Conservation (phyloP, 2,329 filamentous ascomycete genomes). For the Cryphonectria nitschkei region DNA sequence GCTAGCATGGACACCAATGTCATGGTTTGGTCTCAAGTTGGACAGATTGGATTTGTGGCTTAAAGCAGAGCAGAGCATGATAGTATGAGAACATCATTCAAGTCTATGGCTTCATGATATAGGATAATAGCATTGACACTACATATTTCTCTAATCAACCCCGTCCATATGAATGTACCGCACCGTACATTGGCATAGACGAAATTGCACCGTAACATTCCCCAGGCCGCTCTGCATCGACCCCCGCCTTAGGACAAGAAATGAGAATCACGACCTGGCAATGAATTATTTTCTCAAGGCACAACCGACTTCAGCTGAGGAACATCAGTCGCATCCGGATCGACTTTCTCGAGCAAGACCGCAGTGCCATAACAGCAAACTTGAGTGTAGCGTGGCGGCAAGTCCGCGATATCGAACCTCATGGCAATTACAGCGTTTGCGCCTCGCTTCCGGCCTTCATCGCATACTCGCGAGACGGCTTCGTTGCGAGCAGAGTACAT, state of each 20-base stretch:
- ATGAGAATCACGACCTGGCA: neutral
- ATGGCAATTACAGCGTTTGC: slow-evolving; percentile 64
- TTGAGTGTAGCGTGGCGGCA: slow-evolving; percentile 57
- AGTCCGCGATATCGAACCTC: slow-evolving; percentile 59
- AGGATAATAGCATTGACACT: neutral
- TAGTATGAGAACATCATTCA: neutral
- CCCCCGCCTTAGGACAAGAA: too few relatives aligned
- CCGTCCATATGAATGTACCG: neutral
- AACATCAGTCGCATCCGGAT: slow-evolving; percentile 35
- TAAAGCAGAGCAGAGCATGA: neutral
- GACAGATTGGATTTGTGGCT: neutral
- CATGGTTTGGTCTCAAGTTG: neutral
- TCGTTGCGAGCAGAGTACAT: slow-evolving; percentile 63
- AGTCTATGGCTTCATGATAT: neutral
- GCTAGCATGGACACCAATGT: neutral
- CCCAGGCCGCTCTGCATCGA: neutral
- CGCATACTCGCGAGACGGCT: slow-evolving; percentile 58
- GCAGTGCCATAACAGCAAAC: slow-evolving; percentile 65
- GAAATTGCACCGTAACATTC: neutral
- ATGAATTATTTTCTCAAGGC: neutral
- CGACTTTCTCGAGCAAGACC: slow-evolving; percentile 59
- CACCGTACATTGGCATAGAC: neutral
- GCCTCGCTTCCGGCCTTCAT: slow-evolving; percentile 59
- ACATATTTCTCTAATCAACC: neutral
- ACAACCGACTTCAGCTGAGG: slow-evolving; percentile 33